Percentiles rank a stretch among this genome's conserved stretches.
Conservation (phyloP, 2,329 filamentous ascomycete genomes). For the Botryotinia convoluta region DNA sequence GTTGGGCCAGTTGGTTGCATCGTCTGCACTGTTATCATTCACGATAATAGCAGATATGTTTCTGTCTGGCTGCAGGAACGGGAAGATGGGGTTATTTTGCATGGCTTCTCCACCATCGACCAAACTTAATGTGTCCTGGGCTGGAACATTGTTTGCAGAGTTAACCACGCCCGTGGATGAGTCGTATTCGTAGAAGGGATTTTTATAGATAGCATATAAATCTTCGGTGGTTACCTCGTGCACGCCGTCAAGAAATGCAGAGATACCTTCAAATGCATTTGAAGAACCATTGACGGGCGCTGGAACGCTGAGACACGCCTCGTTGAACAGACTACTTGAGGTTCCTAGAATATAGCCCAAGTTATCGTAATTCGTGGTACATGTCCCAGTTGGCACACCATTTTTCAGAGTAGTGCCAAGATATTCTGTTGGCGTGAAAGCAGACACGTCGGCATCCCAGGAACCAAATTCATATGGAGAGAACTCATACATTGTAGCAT, state of each 20-base stretch:
- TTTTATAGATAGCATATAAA: slow-evolving; percentile 52
- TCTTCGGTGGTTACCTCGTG: slow-evolving; percentile 37
- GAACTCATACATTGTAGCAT: slow-evolving; percentile 64
- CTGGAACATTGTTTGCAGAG: slow-evolving; percentile 37
- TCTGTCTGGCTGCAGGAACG: slow-evolving; percentile 44
- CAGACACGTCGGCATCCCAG: slow-evolving; percentile 57
- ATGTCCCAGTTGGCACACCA: slow-evolving; percentile 44
- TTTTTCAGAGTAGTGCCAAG: slow-evolving; percentile 57
- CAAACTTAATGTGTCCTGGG: slow-evolving; percentile 40
- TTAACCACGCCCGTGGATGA: slow-evolving; percentile 29
- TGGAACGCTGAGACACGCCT: slow-evolving; percentile 24
- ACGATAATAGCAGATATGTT: slow-evolving; percentile 45
- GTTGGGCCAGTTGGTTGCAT: slow-evolving; percentile 41
- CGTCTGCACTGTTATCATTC: slow-evolving; percentile 47
- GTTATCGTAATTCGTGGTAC: slow-evolving; percentile 49
- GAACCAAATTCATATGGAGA: slow-evolving; percentile 64
- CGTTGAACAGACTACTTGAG: slow-evolving; percentile 44
- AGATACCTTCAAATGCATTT: slow-evolving; percentile 29
- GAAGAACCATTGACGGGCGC: slow-evolving; percentile 24
- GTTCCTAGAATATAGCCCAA: slow-evolving; percentile 48
- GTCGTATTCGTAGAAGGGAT: slow-evolving; percentile 56
- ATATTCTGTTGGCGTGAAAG: slow-evolving; percentile 59
- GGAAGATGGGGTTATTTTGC: slow-evolving; percentile 49
- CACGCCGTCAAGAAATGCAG: slow-evolving; percentile 36
- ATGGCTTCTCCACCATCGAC: slow-evolving; percentile 47